Base-by-base conservation (phyloP, 2,329 filamentous ascomycete genomes). In the Cylindrodendrum hubeiense region DNA sequence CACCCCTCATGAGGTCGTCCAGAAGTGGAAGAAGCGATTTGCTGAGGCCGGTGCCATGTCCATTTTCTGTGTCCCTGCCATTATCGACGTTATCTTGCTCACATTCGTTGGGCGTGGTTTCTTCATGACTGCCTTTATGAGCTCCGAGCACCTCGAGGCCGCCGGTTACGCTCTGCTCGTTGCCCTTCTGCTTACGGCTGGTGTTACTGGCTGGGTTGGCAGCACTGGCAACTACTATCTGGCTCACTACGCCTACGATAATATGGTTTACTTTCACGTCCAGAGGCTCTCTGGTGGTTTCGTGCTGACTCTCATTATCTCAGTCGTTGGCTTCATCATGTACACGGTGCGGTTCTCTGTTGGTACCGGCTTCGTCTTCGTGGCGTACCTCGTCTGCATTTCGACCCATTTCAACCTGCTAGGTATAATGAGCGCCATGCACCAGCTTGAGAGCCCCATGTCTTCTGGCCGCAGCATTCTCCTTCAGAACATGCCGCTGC, bases 61-160 rank as follows among this genome's bases (percentile, higher is more conserved):
- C 1, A 70, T 70, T 2, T 70, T 70, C n/a, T 70, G 68, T 43
- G 57, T 67, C 5, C 68, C 68, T 0, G 68, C 68, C 1, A 63
- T 70, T 13, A 41, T 66, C 28, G 68, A 70, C 5, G 63, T 70
- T 7, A 53, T 63, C 5, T 39, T 70, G 47, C 68, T 70, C 24
- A 70, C 68, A 0, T 63, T 70, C 39, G 26, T 70, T 22, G 68
- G 68, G 1, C 64, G 68, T 5, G 68, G 68, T 19, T 69, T 53
- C 26, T 70, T 70, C 55, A 70, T 70, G 68, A 69, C 68, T 1
- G 68, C 68, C 0, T 70, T 70, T 17, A 70, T 70, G 68, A 34
- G 65, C 1, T 34, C 51, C 0, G 41, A 60, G 1, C 58, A 69
- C 4, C 58, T 70, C 0, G 67, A 70, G 6, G 67, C 63, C 2